Conservation (phyloP, 306 rosid species). For the Arachis hypogaea region DNA sequence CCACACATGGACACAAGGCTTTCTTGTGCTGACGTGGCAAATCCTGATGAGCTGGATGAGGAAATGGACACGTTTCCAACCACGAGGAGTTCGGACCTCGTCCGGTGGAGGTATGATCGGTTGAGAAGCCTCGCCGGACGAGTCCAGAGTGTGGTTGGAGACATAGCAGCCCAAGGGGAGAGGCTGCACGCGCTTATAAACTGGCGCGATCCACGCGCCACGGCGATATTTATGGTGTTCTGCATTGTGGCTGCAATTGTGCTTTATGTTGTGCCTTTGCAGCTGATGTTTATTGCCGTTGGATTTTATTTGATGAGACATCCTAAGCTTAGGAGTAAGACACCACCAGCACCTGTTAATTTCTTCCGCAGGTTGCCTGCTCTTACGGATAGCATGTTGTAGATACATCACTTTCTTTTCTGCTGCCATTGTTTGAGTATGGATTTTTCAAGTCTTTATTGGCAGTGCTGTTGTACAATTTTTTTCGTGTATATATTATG, state of each 20-base stretch:
- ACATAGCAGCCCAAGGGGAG: constrained; percentile 89
- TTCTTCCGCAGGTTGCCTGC: constrained; percentile 94
- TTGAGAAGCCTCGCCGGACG: constrained; percentile 80
- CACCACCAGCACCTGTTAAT: constrained; percentile 65
- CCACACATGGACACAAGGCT: constrained; percentile 84
- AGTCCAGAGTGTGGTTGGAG: constrained; percentile 89
- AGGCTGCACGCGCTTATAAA: constrained; percentile 75
- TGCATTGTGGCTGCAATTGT: constrained; percentile 66
- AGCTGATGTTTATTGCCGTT: constrained; percentile 49
- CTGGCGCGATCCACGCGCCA: constrained; percentile 98
- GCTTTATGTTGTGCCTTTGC: constrained; percentile 70
- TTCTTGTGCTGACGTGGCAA: constrained; percentile 66
- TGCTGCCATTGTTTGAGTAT: constrained; percentile 21
- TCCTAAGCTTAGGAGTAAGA: constrained; percentile 72
- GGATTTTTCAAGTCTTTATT: not conserved
- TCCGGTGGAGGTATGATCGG: constrained; percentile 86
- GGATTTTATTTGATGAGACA: constrained; percentile 92
- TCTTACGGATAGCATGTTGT: constrained; percentile 78
- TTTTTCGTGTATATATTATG: constrained; percentile 2
- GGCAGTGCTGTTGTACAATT: constrained; percentile 37
- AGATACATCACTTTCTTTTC: constrained; percentile 7
- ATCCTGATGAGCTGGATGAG: constrained; percentile 83
- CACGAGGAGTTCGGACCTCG: constrained; percentile 48
- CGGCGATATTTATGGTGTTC: constrained; percentile 59
- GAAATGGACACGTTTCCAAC: constrained; percentile 88